Evolutionary conservation across 2,329 filamentous ascomycete genomes (phyloP).

Genomic region (Clarireedia hainanense): DNA sequence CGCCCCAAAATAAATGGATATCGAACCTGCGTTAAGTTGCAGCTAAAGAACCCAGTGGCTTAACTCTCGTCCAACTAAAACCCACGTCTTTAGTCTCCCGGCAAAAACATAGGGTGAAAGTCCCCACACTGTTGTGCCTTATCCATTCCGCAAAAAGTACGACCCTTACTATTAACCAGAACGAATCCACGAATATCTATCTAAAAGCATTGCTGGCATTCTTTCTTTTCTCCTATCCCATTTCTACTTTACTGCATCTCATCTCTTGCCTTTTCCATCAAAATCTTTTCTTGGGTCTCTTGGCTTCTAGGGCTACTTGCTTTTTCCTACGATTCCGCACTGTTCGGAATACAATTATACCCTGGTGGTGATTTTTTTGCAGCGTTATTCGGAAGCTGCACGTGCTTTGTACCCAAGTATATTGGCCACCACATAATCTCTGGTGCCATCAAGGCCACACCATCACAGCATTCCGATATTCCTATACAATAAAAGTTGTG

Average conservation of each 20-base stretch:
- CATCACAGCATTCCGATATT: conserved; percentile 5
- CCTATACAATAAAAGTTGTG: conserved; percentile 6
- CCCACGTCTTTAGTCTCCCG: conserved; percentile 15
- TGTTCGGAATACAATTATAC: conserved; percentile 8
- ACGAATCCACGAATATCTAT: conserved; percentile 1
- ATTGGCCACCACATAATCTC: conserved; percentile 19
- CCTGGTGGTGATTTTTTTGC: conserved; percentile 22
- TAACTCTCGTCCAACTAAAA: conserved; percentile 14
- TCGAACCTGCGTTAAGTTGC: conserved; percentile 12
- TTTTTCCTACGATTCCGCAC: neutral
- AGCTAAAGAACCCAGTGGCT: conserved; percentile 19
- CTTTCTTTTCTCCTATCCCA: conserved; percentile 11
- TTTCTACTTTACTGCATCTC: conserved; percentile 10
- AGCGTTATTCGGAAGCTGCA: conserved; percentile 16
- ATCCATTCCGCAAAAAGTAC: conserved; percentile 9
- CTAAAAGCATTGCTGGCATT: conserved; percentile 2
- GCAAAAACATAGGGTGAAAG: conserved; percentile 18
- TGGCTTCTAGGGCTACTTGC: conserved; percentile 1
- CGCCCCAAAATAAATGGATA: conserved; percentile 6
- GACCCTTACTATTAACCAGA: conserved; percentile 8
- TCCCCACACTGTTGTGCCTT: conserved; percentile 20
- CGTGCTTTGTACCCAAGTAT: conserved; percentile 16
- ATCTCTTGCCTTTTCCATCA: conserved; percentile 14
- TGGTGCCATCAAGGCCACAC: conserved; percentile 11
- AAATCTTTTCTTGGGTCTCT: neutral